Base-by-base conservation (phyloP, 495 filamentous ascomycete genomes). In the Oleoguttula mirabilis region DNA sequence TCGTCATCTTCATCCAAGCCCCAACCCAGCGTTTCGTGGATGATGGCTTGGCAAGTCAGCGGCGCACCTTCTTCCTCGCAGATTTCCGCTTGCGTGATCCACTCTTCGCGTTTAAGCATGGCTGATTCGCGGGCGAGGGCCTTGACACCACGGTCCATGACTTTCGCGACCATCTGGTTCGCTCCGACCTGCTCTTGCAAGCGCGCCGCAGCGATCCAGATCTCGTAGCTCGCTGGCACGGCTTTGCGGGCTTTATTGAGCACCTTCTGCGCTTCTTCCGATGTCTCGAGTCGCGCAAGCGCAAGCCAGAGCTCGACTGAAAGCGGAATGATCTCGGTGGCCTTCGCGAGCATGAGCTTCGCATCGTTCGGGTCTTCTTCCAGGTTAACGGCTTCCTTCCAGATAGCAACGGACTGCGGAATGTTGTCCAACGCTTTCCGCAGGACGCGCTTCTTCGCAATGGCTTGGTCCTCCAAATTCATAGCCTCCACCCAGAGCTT, bases 361-460 rank as follows among this genome's bases (percentile, higher is more conserved):
- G 88, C 90, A 64, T 94, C 85, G 5, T 77, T 79, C 0, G 81
- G 76, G 51, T 90, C 80, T 43, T 94, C 87, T 55, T 94, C 88
- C 30, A 95, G 65, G 49, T 96, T 96, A 32, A 96, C 88, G n/a
- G 87, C 79, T 55, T 90, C 83, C 59, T 95, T 96, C 90, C 90
- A 99, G 23, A 99, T 72, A 21, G 80, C 77, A 20, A 95, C 87
- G 0, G 88, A 95, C 51, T 92, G 81, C 2, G 82, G 87, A 36
- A 92, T 82, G 51, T 88, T 77, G 55, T 95, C 78, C 32, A 96
- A 68, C 17, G 92, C 90, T 55, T 85, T 81, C 43, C 86, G 70
- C 21, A 94, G 70, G 12, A 99, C 92, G 52, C 84, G 76, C 65
- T 95, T 96, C 62, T 86, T 88, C 0, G 82, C 79, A 23, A 75